Base-by-base conservation (phyloP, 306 rosid species). In the Alnus glutinosa region DNA sequence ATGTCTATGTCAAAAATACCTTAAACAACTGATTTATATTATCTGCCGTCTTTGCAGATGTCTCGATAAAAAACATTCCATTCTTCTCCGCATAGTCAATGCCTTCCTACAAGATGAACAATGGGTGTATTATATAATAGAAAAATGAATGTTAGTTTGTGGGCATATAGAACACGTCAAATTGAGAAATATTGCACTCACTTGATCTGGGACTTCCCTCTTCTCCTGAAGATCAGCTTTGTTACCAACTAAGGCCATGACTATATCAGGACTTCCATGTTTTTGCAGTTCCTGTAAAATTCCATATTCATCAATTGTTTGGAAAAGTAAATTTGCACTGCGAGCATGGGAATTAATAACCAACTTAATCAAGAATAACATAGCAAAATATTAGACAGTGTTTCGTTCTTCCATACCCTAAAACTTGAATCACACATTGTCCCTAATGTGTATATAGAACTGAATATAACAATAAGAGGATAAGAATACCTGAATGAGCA, bases 41-140 rank as follows among this genome's bases (percentile, higher is more conserved):
- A 83, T 96, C 98, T 9, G 99, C 99, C 7, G 99, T 96, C 90
- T 93, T 96, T 57, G 99, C 99, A 54, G 99, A 96, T 74, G 99
- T 93, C 92, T 96, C 99, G 23, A 93, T 96, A 61, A 90, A 96
- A 92, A 96, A 93, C 98, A 96, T 91, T 75, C 96, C 94, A 18
- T 91, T 96, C 92, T 90, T 91, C 85, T 96, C 98, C 3, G 99
- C 98, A 81, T 89, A 93, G 37, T 93, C 98, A 75, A 70, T 86
- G 74, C 94, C 98, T 78, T 96, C 98, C 99, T 96, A 81, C 83
- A 83, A 18, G 36, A 61, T 28, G 9, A 51, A 42, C 4, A 71
- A 47, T 52, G 39, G 57, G 28, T 16, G 70, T 28, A 68, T 0
- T 46, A 64, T 18, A 79, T 9, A 63, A 77, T 51, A 71, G 86